Evolutionary conservation across 73 alveolate species (phyloP).

Genomic region (Tetrahymena thermophila): DNA sequence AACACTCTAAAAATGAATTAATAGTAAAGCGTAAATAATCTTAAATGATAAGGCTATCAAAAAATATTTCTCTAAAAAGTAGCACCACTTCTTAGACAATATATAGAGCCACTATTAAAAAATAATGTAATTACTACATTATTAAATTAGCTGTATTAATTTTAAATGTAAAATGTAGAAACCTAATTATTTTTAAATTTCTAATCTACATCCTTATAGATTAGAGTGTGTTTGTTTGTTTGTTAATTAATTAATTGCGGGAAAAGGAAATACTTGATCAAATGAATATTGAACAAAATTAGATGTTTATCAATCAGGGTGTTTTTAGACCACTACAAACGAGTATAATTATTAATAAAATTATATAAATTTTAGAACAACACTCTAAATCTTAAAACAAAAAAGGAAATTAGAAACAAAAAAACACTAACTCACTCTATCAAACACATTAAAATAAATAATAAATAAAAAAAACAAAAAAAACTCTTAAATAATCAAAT

Average conservation of each 20-base stretch:
- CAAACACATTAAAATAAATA: not conserved
- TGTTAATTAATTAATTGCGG: not conserved
- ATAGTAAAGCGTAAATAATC: too few species aligned
- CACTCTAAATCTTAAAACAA: not conserved
- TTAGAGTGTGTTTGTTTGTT: not conserved
- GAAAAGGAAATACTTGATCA: not conserved
- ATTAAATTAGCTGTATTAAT: too few species aligned
- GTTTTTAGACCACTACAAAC: not conserved
- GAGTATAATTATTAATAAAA: too few species aligned
- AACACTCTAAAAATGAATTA: too few species aligned
- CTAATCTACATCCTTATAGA: not conserved
- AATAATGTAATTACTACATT: too few species aligned
- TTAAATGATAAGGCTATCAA: too few species aligned
- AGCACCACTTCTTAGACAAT: too few species aligned
- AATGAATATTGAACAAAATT: not conserved
- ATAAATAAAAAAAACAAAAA: too few species aligned
- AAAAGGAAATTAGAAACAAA: not conserved
- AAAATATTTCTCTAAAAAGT: too few species aligned
- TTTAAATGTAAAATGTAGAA: too few species aligned
- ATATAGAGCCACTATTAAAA: too few species aligned
- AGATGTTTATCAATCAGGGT: not conserved
- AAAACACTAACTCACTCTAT: not conserved
- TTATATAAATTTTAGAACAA: not conserved
- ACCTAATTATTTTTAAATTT: not conserved
- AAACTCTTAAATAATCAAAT: not conserved